Conservation (phyloP, 768 basidiomycete species). For the Clitopilus passeckerianus region DNA sequence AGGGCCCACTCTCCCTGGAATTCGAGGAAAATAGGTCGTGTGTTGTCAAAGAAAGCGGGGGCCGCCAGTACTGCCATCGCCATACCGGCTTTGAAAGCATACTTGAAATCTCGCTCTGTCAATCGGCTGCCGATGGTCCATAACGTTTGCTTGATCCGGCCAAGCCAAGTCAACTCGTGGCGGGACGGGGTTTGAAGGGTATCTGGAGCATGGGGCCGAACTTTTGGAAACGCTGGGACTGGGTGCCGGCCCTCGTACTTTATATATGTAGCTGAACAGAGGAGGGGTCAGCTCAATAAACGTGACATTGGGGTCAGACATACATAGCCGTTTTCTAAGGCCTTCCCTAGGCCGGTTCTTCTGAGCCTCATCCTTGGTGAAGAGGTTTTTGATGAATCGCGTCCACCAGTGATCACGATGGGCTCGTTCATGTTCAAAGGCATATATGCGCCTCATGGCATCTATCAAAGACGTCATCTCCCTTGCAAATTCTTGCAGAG, state of each 20-base stretch:
- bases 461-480: slow-evolving; percentile 82
- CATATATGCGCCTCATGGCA: slow-evolving; percentile 76
- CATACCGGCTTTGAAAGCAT: slow-evolving; percentile 84
- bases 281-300: too few species aligned
- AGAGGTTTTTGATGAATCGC: background rate
- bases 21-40: slow-evolving; percentile 71
- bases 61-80: slow-evolving; percentile 78
- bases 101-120: slow-evolving; percentile 74
- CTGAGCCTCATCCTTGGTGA: background rate
- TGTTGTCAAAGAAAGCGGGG: slow-evolving; percentile 82
- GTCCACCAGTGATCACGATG: slow-evolving; percentile 13
- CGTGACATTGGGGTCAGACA: slow-evolving; percentile 9
- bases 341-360: slow-evolving; percentile 3
- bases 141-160: slow-evolving; percentile 59
- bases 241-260: slow-evolving; percentile 40
- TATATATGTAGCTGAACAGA: slow-evolving; percentile 44
- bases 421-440: slow-evolving; percentile 49
- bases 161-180: slow-evolving; percentile 52
- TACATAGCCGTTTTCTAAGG: slow-evolving; percentile 35
- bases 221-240: slow-evolving; percentile 73
- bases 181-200: slow-evolving; percentile 77
- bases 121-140: slow-evolving; percentile 70
- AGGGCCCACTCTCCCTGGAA: slow-evolving; percentile 95
- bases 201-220: slow-evolving; percentile 78
- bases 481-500: slow-evolving; percentile 87